Evolutionary conservation across 106 monocot genomes (phyloP).

Genomic region (Dioscorea alata): DNA sequence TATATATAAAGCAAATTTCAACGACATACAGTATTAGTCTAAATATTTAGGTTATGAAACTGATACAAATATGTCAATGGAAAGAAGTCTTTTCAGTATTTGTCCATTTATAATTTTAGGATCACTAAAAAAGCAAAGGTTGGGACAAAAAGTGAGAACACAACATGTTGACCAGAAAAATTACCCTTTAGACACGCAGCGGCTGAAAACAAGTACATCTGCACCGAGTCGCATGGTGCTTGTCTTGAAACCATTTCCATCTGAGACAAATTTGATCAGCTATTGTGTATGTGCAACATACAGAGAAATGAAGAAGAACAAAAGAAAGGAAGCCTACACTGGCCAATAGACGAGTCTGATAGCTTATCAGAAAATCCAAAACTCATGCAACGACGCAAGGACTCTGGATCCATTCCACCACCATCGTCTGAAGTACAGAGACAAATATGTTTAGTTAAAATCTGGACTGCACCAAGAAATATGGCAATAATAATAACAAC

Average conservation of each 20-base stretch:
- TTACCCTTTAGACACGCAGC: conserved; percentile 45
- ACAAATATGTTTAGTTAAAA: not conserved
- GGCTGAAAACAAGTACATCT: conserved; percentile 77
- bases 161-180: not conserved
- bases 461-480: not conserved
- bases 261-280: conserved; percentile 26
- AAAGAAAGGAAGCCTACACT: conserved; percentile 44
- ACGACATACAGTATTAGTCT: too few species aligned
- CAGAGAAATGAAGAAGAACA: conserved; percentile 4
- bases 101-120: too few species aligned
- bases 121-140: too few species aligned
- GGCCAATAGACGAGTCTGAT: conserved; percentile 66
- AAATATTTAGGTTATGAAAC: too few species aligned
- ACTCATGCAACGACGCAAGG: conserved; percentile 77
- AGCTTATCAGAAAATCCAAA: conserved; percentile 94
- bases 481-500: conserved; percentile 4
- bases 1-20: too few species aligned
- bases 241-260: conserved; percentile 98
- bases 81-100: too few species aligned
- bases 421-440: conserved; percentile 56
- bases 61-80: too few species aligned
- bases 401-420: conserved; percentile 87
- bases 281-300: not conserved
- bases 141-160: too few species aligned
- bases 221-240: conserved; percentile 97